A percentile compares a stretch with the other conserved stretches of the same genome.
Conservation (phyloP, 257 asterid genomes). For the Fraxinus quadrangulata region DNA sequence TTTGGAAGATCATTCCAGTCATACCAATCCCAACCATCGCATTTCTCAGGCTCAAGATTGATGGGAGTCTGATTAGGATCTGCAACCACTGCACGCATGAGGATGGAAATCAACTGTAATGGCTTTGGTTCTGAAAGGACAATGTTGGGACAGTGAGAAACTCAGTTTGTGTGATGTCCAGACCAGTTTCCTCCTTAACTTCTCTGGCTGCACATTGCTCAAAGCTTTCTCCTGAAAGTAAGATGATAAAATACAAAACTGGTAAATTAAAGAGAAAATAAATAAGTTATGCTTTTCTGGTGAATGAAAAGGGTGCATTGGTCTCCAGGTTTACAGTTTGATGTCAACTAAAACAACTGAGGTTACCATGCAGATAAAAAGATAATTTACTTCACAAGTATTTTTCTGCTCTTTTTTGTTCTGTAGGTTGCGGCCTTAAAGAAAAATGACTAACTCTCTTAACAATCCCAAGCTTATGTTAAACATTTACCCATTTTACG, state of each 20-base stretch:
- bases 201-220: constrained; percentile 64
- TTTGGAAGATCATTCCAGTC: constrained; percentile 48
- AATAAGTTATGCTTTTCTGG: not conserved
- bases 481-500: not conserved
- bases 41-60: constrained; percentile 56
- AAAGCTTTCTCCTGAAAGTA: constrained; percentile 51
- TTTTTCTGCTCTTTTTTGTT: too few relatives aligned
- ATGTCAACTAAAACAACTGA: not conserved
- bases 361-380: not conserved
- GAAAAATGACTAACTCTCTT: not conserved
- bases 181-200: constrained; percentile 64
- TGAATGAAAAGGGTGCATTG: too few relatives aligned
- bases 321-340: too few relatives aligned
- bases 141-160: constrained; percentile 43
- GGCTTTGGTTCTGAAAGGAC: constrained; percentile 29
- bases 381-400: not conserved
- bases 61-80: constrained; percentile 37
- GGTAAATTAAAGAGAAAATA: not conserved
- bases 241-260: not conserved
- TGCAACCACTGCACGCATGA: constrained; percentile 43
- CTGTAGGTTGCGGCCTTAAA: not conserved
- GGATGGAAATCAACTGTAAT: constrained; percentile 44
- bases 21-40: constrained; percentile 70
- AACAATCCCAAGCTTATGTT: not conserved
- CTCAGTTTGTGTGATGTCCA: constrained; percentile 40